Evolutionary conservation across 768 basidiomycete species (phyloP), one percentile per base, ranked within the genome.

Genomic region (Lentinula aciculospora): DNA sequence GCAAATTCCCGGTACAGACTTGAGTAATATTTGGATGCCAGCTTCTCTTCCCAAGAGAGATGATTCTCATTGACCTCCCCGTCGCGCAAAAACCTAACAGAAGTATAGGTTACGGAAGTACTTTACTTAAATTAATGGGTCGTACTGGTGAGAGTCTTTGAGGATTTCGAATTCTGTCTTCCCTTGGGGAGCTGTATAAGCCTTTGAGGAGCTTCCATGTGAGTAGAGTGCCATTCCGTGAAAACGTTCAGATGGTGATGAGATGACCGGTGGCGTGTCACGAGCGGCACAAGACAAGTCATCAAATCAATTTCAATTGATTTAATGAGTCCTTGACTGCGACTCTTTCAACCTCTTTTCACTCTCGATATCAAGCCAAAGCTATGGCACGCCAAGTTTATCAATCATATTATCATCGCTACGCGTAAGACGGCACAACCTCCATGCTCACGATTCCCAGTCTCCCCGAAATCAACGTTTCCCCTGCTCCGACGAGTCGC

Each of bases 1-100:
- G 91, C 92, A 64, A 87, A 98, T 70, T 98, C 95, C 61, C 92
- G 88, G 69, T 93, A 97, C 3, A 98, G 81, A 62, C 74, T 89
- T 12, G 80, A 74, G 65, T 98, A 95, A 74, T 95, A 98, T 64
- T 94, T 95, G 60, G 80, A 76, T 0, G 96, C 95, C 27, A 98
- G 76, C 60, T 84, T 77, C 47, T 95, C 92, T 65, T 95, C 85
- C 91, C 94, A 98, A 1, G 83, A 74, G 6, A 71, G 64, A 12
- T 68, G 55, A 46, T 70, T 69, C 2, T 68, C 63, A 37, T 79
- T 73, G 45, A 80, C 78, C 46, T 84, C 85, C n/a, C 39, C 51
- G 34, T 88, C 85, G 25, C 92, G 81, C 2, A 96, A 81, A 66
- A 95, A 94, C 65, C 92, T 93, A 19, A 28, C 53, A 19, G 53